Evolutionary conservation across 164 flowering plant species (phyloP), one percentile per base, ranked within the genome.

Genomic region (Kingdonia uniflora): DNA sequence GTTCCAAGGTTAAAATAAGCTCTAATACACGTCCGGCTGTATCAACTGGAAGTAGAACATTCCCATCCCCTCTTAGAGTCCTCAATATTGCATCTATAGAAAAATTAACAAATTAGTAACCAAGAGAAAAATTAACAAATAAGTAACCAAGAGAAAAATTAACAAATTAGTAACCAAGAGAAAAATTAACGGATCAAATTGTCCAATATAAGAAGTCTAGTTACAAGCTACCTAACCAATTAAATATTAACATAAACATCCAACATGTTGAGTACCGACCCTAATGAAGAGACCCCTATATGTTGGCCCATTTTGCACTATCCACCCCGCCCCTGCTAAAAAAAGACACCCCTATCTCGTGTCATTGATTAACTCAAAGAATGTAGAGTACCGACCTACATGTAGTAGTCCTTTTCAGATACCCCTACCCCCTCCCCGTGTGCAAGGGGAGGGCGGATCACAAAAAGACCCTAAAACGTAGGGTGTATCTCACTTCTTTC

Each of bases 1-100:
- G 87, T 76, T 92, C 98, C 66, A 92, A 61, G 51, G 79, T 76
- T 59, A 88, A 68, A 59, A 92, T 41, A 58, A 92, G 87, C 70
- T 92, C 99, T 68, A 92, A 60, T 12, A 88, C 87, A 42, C 95
- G 74, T 25, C 99, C 99, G 43, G 94, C 94, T 37, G 96, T 77
- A 76, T 92, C 96, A 43, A 92, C 85, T 42, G 99, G 99, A 47
- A 92, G 74, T 52, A 92, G 74, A 20, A 92, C 82, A 61, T 88
- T 88, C 38, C 99, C 99, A 60, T 80, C 84, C 13, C 68, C 75
- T 66, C 76, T 71, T 20, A 92, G 62, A 24, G 96, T 74, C 73
- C 75, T 92, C 61, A 66, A 29, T 48, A 88, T 76, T 26, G 76
- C 64, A 74, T 84, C 96, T 85, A 45, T 14, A 37, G 33, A 47